Base-by-base conservation (phyloP, 768 basidiomycete genomes). In the Agrocybe pediades region DNA sequence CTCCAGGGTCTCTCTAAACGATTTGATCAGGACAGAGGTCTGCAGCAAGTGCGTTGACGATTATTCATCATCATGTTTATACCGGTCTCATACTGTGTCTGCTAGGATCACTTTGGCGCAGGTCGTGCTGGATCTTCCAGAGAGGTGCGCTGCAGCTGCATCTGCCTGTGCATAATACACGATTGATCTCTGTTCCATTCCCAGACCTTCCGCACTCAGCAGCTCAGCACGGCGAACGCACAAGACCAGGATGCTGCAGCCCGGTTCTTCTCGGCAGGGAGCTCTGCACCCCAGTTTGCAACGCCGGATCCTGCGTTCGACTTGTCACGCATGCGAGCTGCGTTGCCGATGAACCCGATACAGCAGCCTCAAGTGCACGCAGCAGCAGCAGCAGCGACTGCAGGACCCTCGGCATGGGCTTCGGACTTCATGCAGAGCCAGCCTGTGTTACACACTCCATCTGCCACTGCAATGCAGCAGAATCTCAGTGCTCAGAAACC, bases 1-100 rank as follows among this genome's bases (percentile, higher is more conserved):
- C 70, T 96, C 16, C 90, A 92, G 63, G 82, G 79, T 15, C 81
- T 96, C 5, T 79, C 88, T 0, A 95, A 94, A 65, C 78, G 81
- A 41, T 87, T 93, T 57, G 90, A 91, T 58, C 78, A 81, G 41
- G 92, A 95, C 66, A 79, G 90, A 62, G 90, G 89, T 8, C 64
- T 82, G 1, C 89, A 91, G 67, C 90, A 92, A 76, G 91, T 92
- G 51, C 17, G 53, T 39, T 62, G 20, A 16, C 42, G 41, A 16
- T 39, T 20, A 51, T 26, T 15, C 30, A 11, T 21, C 27, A 27
- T 49, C 6, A 25, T 24, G 68, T 63, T n/a, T 19, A 33, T 42
- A 42, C 20, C 53, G 41, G 48, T 53, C 46, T 56, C 57, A 55
- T 51, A n/a, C n/a, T n/a, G 29, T 53, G 29, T 40, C 42, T 40